phyloP scores from a whole-genome alignment of 2,329 filamentous ascomycete genomes.

The Amauroascus niger region DNA sequence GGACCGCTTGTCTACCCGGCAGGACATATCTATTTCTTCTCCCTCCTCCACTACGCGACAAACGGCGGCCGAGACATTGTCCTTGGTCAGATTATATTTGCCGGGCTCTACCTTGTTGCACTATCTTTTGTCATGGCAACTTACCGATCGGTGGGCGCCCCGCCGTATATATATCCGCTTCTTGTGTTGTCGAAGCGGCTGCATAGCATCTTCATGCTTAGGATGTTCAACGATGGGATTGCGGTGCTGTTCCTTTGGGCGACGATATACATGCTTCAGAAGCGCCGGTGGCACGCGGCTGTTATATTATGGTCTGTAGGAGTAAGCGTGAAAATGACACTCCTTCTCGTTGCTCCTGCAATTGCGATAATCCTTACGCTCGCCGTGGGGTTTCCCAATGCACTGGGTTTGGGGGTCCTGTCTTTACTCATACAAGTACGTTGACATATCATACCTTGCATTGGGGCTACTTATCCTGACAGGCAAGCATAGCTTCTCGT shows the following conservation, averaged over 20 bases:
- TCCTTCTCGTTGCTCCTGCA: constrained; percentile 73
- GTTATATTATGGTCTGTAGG: constrained; percentile 65
- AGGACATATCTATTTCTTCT: constrained; percentile 86
- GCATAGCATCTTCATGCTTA: constrained; percentile 84
- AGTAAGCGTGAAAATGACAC: constrained; percentile 88
- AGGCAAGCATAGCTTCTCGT: constrained; percentile 39
- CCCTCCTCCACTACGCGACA: constrained; percentile 66
- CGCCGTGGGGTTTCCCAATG: constrained; percentile 55
- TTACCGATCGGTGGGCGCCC: constrained; percentile 49
- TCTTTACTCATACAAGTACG: constrained; percentile 69
- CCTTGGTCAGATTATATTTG: constrained; percentile 76
- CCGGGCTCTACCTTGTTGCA: constrained; percentile 64
- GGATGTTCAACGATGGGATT: constrained; percentile 93
- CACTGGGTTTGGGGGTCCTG: constrained; percentile 58
- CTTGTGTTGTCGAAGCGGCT: constrained; percentile 82
- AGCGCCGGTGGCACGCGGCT: constrained; percentile 61
- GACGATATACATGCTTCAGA: constrained; percentile 70
- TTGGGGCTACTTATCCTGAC: constrained; percentile 1
- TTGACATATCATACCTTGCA: constrained; percentile 20
- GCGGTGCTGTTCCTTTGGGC: constrained; percentile 74
- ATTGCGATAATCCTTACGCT: constrained; percentile 68
- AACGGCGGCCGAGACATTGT: constrained; percentile 64
- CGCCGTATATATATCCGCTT: constrained; percentile 78
- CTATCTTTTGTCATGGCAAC: constrained; percentile 69
- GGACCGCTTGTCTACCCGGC: constrained; percentile 93